Percentiles rank a stretch among this genome's conserved stretches.
These are phyloP conservation scores for Saturnispora hagleri DNA, from an alignment of 805 yeast species.

Conservation along the genomic window DNA sequence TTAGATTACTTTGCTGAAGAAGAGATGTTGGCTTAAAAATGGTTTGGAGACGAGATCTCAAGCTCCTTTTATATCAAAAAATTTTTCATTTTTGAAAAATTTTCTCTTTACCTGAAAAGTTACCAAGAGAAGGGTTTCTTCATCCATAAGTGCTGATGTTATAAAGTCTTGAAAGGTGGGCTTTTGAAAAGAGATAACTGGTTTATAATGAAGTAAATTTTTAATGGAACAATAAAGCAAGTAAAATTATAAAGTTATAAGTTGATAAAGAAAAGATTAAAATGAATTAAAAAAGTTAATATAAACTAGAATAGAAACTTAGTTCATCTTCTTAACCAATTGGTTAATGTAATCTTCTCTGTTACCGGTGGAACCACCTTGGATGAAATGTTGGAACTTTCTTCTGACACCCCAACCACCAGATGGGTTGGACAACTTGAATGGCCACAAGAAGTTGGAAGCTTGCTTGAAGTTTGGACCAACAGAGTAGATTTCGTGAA, in stretches of 20 bases:
- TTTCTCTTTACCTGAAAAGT: neutral
- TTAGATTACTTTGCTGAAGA: neutral
- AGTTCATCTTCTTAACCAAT: slow-evolving; percentile 90
- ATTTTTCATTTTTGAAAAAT: neutral
- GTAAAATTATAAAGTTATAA: slow-evolving; percentile 5
- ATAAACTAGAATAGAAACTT: slow-evolving; percentile 27
- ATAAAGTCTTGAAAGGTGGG: no score
- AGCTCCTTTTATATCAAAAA: neutral
- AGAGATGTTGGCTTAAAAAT: neutral
- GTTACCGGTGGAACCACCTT: slow-evolving; percentile 98
- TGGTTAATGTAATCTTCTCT: slow-evolving; percentile 93
- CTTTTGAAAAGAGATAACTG: neutral
- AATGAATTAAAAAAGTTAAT: slow-evolving; percentile 4
- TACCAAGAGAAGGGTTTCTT: neutral
- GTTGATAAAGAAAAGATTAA: slow-evolving; percentile 1
- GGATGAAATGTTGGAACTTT: slow-evolving; percentile 95
- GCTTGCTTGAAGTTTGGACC: slow-evolving; percentile 99
- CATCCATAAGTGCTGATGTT: neutral
- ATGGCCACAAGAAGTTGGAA: slow-evolving; percentile 97
- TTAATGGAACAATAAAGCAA: neutral
- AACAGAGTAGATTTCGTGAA: slow-evolving; percentile 92
- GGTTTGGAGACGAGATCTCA: neutral
- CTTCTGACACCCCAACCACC: slow-evolving; percentile 97
- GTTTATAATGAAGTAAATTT: neutral
- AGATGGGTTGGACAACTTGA: slow-evolving; percentile 91